Conservation (phyloP, 176 grass and related monocot species). For the Melocanna baccifera region DNA sequence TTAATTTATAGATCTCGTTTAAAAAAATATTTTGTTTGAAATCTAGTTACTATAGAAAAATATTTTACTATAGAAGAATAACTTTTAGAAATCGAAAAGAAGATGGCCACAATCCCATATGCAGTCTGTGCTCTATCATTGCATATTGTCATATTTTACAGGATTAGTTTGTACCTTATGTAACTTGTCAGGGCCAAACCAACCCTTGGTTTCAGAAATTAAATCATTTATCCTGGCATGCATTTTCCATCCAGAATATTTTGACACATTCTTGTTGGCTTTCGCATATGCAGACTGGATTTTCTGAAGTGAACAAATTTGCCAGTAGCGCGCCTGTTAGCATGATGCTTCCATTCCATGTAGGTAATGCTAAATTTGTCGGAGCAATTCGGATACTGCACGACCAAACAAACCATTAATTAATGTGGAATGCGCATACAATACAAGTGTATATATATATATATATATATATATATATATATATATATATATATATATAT, state of each 20-base stretch:
- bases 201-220: background rate
- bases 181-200: background rate
- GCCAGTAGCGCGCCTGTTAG: background rate
- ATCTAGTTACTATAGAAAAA: too few species aligned
- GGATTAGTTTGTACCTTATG: background rate
- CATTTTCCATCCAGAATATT: background rate
- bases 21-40: too few species aligned
- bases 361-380: background rate
- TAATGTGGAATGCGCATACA: background rate
- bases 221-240: background rate
- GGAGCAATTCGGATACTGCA: background rate
- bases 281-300: background rate
- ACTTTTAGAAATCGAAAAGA: too few species aligned
- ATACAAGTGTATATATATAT: too few species aligned
- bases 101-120: background rate
- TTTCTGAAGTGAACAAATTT: background rate
- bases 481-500: too few species aligned
- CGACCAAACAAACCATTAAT: too few species aligned
- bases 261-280: background rate
- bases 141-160: background rate
- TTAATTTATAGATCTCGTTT: fast-evolving
- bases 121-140: background rate
- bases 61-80: too few species aligned
- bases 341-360: background rate
- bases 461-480: too few species aligned